A percentile compares a stretch with the other conserved stretches of the same genome.
Evolutionary conservation across 2,329 filamentous ascomycete genomes (phyloP).

Genomic region (Trichoderma semiorbis): DNA sequence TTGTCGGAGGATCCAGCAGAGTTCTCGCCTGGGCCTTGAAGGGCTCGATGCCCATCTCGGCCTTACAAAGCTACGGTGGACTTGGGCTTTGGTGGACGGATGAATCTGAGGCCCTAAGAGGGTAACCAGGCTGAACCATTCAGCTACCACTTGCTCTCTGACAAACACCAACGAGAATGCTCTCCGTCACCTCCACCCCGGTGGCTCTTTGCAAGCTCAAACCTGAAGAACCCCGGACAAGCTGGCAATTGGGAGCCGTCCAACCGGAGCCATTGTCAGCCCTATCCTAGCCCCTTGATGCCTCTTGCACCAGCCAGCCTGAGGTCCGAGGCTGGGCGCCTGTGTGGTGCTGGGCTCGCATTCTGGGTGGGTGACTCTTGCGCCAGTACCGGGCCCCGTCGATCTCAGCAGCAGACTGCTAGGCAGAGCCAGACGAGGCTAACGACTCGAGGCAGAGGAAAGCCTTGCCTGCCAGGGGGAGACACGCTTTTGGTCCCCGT

Average conservation of each 20-base stretch:
- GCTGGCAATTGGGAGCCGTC: conserved; percentile 19
- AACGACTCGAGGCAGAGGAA: conserved; percentile 15
- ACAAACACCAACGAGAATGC: conserved; percentile 21
- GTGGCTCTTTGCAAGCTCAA: conserved; percentile 24
- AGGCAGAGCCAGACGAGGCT: conserved; percentile 18
- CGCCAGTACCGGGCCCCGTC: conserved; percentile 13
- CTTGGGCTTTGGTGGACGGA: background rate
- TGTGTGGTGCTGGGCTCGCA: conserved; percentile 10
- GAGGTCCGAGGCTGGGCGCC: conserved; percentile 16
- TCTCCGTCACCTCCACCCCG: conserved; percentile 17
- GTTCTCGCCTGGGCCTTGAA: conserved; percentile 5
- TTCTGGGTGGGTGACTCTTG: conserved; percentile 5
- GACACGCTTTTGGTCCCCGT: conserved; percentile 2
- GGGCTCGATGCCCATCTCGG: conserved; percentile 15
- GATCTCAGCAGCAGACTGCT: conserved; percentile 15
- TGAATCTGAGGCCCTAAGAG: conserved; percentile 19
- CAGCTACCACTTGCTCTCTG: conserved; percentile 23
- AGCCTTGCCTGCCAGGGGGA: conserved; percentile 16
- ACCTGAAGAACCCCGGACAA: conserved; percentile 22
- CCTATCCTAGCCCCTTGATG: conserved; percentile 19
- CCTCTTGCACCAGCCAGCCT: conserved; percentile 17
- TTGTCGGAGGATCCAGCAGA: conserved; percentile 17
- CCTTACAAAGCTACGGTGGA: conserved; percentile 19
- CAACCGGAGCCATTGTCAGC: conserved; percentile 19
- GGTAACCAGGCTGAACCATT: conserved; percentile 21